These are phyloP conservation scores for Epichloe sp. DNA, from an alignment of 2,329 filamentous ascomycete species.

Conservation along the genomic window DNA sequence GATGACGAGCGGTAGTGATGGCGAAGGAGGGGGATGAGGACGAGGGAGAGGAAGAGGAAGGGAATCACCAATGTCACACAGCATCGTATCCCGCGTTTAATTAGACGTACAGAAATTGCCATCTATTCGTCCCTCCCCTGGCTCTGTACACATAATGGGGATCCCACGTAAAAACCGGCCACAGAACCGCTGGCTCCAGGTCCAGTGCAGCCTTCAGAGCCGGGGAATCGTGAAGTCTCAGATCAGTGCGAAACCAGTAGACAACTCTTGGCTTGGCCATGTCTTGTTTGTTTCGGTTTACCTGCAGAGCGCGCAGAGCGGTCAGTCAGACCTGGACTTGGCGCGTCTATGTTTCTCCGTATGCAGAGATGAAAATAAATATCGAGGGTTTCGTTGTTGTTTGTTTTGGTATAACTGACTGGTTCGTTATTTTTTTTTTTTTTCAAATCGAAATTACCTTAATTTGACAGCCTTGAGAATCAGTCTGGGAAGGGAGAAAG, in stretches of 20 bases:
- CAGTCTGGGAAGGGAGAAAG: no score
- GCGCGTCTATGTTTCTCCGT: not conserved
- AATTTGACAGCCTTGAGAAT: no score
- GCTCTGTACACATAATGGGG: conserved; percentile 66
- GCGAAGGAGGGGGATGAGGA: not conserved
- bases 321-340: not conserved
- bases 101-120: conserved; percentile 51
- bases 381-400: not conserved
- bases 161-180: conserved; percentile 71
- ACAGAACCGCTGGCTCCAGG: conserved; percentile 53
- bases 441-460: not conserved
- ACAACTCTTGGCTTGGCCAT: conserved; percentile 38
- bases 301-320: not conserved
- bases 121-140: conserved; percentile 58
- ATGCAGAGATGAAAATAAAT: not conserved
- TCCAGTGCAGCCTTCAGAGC: conserved; percentile 60
- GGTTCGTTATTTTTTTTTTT: not conserved
- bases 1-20: not conserved
- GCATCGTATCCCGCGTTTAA: not conserved
- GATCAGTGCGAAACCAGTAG: conserved; percentile 69
- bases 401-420: no score
- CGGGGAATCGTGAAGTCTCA: conserved; percentile 65
- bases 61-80: not conserved
- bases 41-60: not conserved
- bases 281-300: not conserved